A percentile compares a stretch with the other conserved stretches of the same genome.
phyloP scores from a whole-genome alignment of 306 rosid genomes.

The Fragaria ananassa region DNA sequence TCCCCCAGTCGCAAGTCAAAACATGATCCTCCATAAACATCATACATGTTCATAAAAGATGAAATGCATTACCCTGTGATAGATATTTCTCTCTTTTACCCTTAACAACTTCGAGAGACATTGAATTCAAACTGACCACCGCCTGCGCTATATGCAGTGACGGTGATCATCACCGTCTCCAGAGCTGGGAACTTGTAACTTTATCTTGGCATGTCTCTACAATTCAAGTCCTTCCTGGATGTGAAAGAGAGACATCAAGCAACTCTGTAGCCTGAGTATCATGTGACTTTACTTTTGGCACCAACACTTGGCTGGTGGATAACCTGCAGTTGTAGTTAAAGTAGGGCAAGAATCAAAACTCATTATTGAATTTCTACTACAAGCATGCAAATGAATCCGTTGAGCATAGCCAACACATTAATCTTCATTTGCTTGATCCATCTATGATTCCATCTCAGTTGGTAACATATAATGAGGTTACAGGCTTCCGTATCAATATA shows the following conservation, averaged over 20 bases:
- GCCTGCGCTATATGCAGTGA: neutral
- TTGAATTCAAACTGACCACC: slow-evolving; percentile 5
- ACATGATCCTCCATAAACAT: neutral
- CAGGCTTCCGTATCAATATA: neutral
- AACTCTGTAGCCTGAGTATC: slow-evolving; percentile 22
- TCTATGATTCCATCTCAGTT: neutral
- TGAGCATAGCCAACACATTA: slow-evolving; percentile 5
- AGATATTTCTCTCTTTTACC: neutral
- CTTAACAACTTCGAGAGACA: slow-evolving; percentile 11
- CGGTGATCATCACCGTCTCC: slow-evolving; percentile 21
- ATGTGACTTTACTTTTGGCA: slow-evolving; percentile 22
- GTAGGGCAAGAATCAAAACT: neutral
- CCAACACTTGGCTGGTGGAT: slow-evolving; percentile 17
- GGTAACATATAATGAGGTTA: neutral
- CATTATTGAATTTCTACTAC: slow-evolving; percentile 11
- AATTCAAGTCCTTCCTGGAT: slow-evolving; percentile 10
- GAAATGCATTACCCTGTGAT: neutral
- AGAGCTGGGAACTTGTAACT: slow-evolving; percentile 27
- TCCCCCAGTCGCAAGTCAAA: neutral
- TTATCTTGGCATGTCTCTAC: slow-evolving; percentile 4
- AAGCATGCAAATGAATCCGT: neutral
- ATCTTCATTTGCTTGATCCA: slow-evolving; percentile 7
- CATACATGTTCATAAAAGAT: neutral
- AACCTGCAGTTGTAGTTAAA: neutral
- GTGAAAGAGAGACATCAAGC: neutral